Conservation (phyloP, 768 basidiomycete species). For the Agaricus subrufescens region DNA sequence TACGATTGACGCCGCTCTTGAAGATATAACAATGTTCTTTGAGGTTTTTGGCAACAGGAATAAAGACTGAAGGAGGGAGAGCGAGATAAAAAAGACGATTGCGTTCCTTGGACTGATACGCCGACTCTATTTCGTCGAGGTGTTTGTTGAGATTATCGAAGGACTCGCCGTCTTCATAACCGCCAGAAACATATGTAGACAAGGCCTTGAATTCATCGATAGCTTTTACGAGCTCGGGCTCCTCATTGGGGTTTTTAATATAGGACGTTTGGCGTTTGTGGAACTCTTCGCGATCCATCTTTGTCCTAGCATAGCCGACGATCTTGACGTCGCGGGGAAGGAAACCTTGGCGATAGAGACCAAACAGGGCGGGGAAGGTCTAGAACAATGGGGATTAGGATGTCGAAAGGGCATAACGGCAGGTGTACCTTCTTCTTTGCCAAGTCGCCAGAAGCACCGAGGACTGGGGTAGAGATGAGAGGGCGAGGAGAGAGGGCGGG, state of each 20-base stretch:
- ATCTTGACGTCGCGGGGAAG: slow-evolving; percentile 85
- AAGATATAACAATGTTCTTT: slow-evolving; percentile 76
- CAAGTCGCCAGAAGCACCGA: slow-evolving; percentile 95
- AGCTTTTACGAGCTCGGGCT: slow-evolving; percentile 49
- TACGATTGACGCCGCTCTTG: slow-evolving; percentile 72
- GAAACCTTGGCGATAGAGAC: slow-evolving; percentile 74
- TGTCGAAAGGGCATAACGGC: slow-evolving; percentile 1
- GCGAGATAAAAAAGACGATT: slow-evolving; percentile 97
- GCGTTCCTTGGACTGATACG: slow-evolving; percentile 54
- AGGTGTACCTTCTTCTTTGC: slow-evolving; percentile 91
- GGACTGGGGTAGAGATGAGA: slow-evolving; percentile 44
- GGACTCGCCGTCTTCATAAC: slow-evolving; percentile 80
- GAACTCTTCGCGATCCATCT: slow-evolving; percentile 85
- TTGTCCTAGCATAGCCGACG: slow-evolving; percentile 95
- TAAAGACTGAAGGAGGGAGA: slow-evolving; percentile 95
- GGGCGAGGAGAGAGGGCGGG: background rate
- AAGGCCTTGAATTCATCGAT: slow-evolving; percentile 82
- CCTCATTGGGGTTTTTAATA: slow-evolving; percentile 74
- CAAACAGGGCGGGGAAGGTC: slow-evolving; percentile 96
- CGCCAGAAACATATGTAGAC: slow-evolving; percentile 79
- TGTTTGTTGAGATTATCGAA: slow-evolving; percentile 76
- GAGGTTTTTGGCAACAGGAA: slow-evolving; percentile 78
- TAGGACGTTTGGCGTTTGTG: slow-evolving; percentile 79
- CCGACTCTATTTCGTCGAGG: slow-evolving; percentile 72
- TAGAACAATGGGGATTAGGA: slow-evolving; percentile 25